These are phyloP conservation scores for Vaccinium myrtillus DNA, from an alignment of 148 eudicot species.

Conservation along the genomic window DNA sequence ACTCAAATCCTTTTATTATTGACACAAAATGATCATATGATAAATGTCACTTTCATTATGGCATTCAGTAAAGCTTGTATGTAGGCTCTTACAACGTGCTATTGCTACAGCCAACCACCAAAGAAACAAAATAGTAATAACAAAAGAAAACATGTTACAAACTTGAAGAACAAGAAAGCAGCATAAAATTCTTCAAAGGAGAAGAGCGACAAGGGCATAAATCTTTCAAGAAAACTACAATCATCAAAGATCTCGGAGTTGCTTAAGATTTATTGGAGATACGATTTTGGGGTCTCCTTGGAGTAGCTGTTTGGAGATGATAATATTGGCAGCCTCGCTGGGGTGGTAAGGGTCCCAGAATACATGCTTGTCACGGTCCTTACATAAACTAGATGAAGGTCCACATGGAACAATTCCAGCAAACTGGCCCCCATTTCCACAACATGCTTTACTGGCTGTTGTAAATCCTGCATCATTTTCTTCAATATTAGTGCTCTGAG, in stretches of 20 bases:
- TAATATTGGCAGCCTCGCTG: constrained; percentile 80
- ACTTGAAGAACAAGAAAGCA: neutral
- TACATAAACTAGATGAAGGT: constrained; percentile 75
- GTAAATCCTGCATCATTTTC: constrained; percentile 56
- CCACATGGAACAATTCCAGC: constrained; percentile 95
- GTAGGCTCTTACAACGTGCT: neutral
- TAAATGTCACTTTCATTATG: neutral
- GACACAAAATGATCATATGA: neutral
- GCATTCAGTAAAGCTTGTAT: neutral
- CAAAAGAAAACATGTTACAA: neutral
- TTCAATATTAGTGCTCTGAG: neutral
- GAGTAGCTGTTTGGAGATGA: constrained; percentile 67
- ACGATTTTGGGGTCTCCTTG: constrained; percentile 67
- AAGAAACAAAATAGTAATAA: neutral
- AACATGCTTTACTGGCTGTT: constrained; percentile 81
- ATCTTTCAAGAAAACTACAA: neutral
- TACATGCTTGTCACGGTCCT: constrained; percentile 76
- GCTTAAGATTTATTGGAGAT: constrained; percentile 72
- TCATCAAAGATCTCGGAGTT: constrained; percentile 59
- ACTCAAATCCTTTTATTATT: neutral
- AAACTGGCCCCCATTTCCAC: constrained; percentile 90
- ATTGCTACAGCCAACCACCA: neutral
- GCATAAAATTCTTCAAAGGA: neutral
- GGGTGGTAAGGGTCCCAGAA: constrained; percentile 99
- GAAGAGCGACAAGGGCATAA: neutral